These are phyloP conservation scores for Cunninghamia lanceolata DNA, from an alignment of 75 land plant genomes.

Conservation along the genomic window DNA sequence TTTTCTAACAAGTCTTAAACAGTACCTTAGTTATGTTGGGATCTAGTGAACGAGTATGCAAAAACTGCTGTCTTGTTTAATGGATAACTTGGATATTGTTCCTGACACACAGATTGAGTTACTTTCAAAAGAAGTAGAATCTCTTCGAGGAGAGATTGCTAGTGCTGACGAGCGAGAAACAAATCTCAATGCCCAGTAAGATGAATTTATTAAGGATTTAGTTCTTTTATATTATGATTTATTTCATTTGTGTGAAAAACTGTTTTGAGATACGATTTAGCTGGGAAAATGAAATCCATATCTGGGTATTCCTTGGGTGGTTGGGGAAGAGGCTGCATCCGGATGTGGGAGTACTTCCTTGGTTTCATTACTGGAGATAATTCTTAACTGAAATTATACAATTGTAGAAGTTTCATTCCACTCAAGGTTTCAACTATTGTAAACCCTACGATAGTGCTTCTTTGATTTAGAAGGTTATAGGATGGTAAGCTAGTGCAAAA, in stretches of 20 bases:
- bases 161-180: conserved; percentile 84
- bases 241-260: background rate
- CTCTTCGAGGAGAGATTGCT: conserved; percentile 78
- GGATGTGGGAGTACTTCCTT: background rate
- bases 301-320: background rate
- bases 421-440: background rate
- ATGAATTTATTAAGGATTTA: background rate
- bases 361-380: background rate
- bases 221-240: background rate
- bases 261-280: background rate
- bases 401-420: background rate
- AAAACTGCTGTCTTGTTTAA: background rate
- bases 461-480: background rate
- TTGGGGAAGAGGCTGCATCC: background rate
- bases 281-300: background rate
- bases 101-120: conserved; percentile 50
- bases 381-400: background rate
- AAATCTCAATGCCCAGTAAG: conserved; percentile 83
- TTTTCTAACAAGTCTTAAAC: background rate
- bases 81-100: background rate
- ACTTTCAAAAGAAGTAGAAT: conserved; percentile 61
- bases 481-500: background rate
- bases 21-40: background rate
- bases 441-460: background rate
- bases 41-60: background rate